Conservation (phyloP, 768 basidiomycete species). For the Termitomyces eurrhizus region DNA sequence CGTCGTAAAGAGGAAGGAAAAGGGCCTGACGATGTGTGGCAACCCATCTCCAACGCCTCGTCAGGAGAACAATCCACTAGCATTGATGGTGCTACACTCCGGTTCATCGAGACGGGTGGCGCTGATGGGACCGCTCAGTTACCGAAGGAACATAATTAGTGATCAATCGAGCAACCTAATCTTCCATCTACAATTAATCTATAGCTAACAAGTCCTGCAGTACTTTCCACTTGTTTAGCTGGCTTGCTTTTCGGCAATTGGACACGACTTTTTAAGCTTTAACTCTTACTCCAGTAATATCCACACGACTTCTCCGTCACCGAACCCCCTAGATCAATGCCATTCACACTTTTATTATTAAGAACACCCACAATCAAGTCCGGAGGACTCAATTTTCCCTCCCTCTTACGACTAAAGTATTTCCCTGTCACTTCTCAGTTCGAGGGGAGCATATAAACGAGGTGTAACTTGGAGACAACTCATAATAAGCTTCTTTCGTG, state of each 20-base stretch:
- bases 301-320: background rate
- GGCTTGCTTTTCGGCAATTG: background rate
- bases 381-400: no score
- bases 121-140: conserved; percentile 12
- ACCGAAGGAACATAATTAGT: conserved; percentile 8
- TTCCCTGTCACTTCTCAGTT: background rate
- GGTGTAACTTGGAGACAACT: background rate
- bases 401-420: no score
- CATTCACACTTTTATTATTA: no score
- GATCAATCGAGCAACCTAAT: background rate
- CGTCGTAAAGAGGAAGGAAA: background rate
- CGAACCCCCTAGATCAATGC: no score
- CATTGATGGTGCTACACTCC: conserved; percentile 25
- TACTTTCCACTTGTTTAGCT: background rate
- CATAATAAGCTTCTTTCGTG: background rate
- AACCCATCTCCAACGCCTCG: background rate
- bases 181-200: conserved; percentile 1
- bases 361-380: background rate
- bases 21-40: background rate
- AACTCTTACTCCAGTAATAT: background rate
- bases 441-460: background rate
- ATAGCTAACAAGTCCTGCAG: background rate
- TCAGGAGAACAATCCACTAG: background rate
- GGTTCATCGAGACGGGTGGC: conserved; percentile 32
- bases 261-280: background rate